These are phyloP conservation scores for Afroboletus lepidellus DNA, from an alignment of 1,284 basidiomycete genomes.

Conservation along the genomic window DNA sequence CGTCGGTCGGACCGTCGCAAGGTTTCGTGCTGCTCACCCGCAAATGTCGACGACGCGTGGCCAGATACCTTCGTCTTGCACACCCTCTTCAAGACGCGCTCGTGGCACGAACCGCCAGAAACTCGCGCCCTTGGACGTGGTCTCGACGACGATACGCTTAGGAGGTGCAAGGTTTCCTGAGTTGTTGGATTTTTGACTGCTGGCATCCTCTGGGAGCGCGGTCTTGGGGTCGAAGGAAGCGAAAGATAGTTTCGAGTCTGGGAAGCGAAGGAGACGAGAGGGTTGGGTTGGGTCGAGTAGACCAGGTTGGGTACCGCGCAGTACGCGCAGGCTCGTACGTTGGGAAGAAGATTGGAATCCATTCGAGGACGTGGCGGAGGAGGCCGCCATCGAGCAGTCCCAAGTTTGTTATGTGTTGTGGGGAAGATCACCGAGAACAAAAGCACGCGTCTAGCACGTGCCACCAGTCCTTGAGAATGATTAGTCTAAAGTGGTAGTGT, in stretches of 20 bases:
- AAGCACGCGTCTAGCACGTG: slow-evolving; percentile 15
- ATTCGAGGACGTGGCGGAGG: slow-evolving; percentile 5
- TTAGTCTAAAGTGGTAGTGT: no score
- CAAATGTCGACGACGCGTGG: slow-evolving; percentile 64
- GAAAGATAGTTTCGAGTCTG: slow-evolving; percentile 57
- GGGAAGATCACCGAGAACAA: slow-evolving; percentile 1
- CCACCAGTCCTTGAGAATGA: no score
- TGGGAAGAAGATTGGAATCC: slow-evolving; percentile 8
- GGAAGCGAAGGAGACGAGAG: slow-evolving; percentile 53
- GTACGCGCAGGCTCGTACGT: slow-evolving; percentile 8
- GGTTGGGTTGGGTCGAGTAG: slow-evolving; percentile 59
- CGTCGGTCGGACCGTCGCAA: slow-evolving; percentile 3
- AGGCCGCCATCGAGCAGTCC: slow-evolving; percentile 18
- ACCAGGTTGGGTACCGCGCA: slow-evolving; percentile 46
- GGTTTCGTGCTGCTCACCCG: slow-evolving; percentile 48
- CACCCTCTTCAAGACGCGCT: slow-evolving; percentile 54
- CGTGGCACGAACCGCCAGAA: slow-evolving; percentile 75
- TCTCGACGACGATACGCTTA: slow-evolving; percentile 71
- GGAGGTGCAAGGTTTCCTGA: slow-evolving; percentile 51
- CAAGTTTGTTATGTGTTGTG: background rate
- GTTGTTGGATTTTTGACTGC: slow-evolving; percentile 40
- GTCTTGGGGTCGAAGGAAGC: slow-evolving; percentile 67
- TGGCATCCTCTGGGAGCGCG: slow-evolving; percentile 45
- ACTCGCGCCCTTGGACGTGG: slow-evolving; percentile 46
- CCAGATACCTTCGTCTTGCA: slow-evolving; percentile 64